Evolutionary conservation across 1,139 yeast genomes (phyloP).

Genomic region (Zygoascus meyerae): DNA sequence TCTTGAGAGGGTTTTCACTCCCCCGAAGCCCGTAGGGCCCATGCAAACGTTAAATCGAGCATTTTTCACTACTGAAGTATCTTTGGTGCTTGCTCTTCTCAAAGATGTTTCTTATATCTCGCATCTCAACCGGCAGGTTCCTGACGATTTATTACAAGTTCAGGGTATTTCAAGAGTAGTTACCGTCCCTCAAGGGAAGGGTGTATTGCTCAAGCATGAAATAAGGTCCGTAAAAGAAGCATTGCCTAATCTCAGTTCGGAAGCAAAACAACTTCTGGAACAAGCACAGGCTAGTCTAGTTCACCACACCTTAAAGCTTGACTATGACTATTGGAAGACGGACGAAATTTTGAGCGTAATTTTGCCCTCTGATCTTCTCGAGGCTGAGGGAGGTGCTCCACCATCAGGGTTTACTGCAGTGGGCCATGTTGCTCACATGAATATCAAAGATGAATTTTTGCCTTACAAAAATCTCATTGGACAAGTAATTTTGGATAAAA

Average conservation of each 20-base stretch:
- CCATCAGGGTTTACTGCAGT: slow-evolving; percentile 93
- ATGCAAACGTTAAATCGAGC: slow-evolving; percentile 63
- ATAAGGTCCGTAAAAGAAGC: slow-evolving; percentile 41
- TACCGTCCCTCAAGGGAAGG: slow-evolving; percentile 38
- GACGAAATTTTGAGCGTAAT: slow-evolving; percentile 78
- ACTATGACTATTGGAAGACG: slow-evolving; percentile 80
- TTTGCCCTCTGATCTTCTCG: slow-evolving; percentile 63
- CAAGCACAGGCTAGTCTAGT: slow-evolving; percentile 44
- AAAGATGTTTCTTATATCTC: slow-evolving; percentile 58
- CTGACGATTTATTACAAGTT: slow-evolving; percentile 52
- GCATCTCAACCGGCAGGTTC: slow-evolving; percentile 43
- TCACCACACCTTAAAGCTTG: slow-evolving; percentile 54
- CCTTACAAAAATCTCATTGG: slow-evolving; percentile 82
- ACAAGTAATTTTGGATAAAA: slow-evolving; percentile 84
- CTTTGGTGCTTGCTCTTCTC: slow-evolving; percentile 61
- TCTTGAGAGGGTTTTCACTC: slow-evolving; percentile 7
- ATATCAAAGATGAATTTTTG: slow-evolving; percentile 75
- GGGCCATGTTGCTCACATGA: slow-evolving; percentile 94
- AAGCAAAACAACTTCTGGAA: slow-evolving; percentile 42
- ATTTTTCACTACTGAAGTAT: slow-evolving; percentile 51
- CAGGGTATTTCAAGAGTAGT: slow-evolving; percentile 66
- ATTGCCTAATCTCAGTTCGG: slow-evolving; percentile 37
- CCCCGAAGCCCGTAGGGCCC: slow-evolving; percentile 33
- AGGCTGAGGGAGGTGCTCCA: slow-evolving; percentile 42
- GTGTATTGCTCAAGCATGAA: slow-evolving; percentile 56